Base-by-base conservation (phyloP, 345 rosid genomes). In the Raphanus sativus region DNA sequence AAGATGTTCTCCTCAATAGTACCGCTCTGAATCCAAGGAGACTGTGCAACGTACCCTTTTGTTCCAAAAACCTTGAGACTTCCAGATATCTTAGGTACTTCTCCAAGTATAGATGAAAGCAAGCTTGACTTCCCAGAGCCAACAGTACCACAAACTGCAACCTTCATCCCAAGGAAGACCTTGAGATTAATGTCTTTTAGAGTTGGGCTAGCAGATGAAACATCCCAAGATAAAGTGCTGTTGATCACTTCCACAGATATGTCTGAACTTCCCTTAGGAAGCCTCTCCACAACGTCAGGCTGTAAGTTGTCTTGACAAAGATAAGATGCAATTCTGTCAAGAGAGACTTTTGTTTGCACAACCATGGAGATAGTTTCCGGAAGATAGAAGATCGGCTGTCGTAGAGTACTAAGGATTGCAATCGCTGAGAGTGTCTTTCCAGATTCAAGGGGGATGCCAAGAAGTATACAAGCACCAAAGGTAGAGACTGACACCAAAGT, bases 11-110 rank as follows among this genome's bases (percentile, higher is more conserved):
- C 98, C 69, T 85, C 91, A 40, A 94, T 85, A 70, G 81, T 93
- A 71, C 96, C 89, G 21, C 91, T 90, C 79, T 89, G 92, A 60
- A 94, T 94, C 98, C 98, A 94, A 64, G 98, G 88, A 56, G 96
- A 86, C 62, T 91, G 98, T 16, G 97, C 81, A 69, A 91, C 94
- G 21, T 87, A 91, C 25, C 96, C 97, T 80, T 81, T 91, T 29
- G 85, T 79, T 65, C 97, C 98, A 69, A 86, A 81, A 64, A 93
- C 71, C 79, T 81, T 86, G 26, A 87, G 58, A 9, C 83, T 75
- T 54, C 98, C 97, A 0, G 92, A 87, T 69, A 86, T 70, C 80
- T 86, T 91, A 0, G 90, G 87, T 10, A 88, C 78, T 76, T 91
- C 97, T 69, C 89, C 95, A 38, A 92, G 78, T 68, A 92, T 83